These are phyloP conservation scores for Barnettozyma californica DNA, from an alignment of 805 yeast genomes.

Conservation along the genomic window DNA sequence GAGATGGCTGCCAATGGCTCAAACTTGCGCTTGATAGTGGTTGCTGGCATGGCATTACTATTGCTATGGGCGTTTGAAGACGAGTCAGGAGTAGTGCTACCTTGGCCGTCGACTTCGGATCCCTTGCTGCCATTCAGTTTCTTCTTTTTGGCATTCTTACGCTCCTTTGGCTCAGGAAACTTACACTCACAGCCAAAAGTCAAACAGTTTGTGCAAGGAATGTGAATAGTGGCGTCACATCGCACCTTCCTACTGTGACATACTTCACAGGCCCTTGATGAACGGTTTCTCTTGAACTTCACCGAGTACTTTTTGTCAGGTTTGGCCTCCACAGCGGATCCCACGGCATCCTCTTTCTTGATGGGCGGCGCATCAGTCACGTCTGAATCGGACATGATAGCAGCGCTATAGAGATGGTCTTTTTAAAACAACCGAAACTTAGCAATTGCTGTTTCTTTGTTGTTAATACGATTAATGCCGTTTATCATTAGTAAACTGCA, in stretches of 20 bases:
- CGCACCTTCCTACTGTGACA: constrained; percentile 78
- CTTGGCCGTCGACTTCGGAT: not conserved
- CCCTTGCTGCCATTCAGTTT: constrained; percentile 4
- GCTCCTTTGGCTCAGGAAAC: constrained; percentile 54
- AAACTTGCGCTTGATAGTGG: constrained; percentile 24
- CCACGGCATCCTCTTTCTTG: not conserved
- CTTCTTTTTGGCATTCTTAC: constrained; percentile 30
- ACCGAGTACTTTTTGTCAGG: constrained; percentile 35
- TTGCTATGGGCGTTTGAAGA: constrained; percentile 10
- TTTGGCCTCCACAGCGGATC: not conserved
- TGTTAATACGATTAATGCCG: not conserved
- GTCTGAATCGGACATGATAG: not conserved
- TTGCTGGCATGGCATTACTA: constrained; percentile 13
- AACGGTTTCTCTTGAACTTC: constrained; percentile 41
- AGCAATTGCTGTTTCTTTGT: not conserved
- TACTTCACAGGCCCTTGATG: constrained; percentile 70
- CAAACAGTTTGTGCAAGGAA: constrained; percentile 65
- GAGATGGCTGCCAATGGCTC: constrained; percentile 31
- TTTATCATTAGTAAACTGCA: too few species aligned
- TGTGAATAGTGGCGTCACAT: constrained; percentile 58
- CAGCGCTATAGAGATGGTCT: not conserved
- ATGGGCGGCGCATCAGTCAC: too few species aligned
- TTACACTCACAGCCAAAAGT: constrained; percentile 69
- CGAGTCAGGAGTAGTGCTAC: not conserved
- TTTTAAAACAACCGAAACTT: not conserved